These are phyloP conservation scores for Ceratocystis alfenasii DNA, from an alignment of 2,329 filamentous ascomycete genomes.

Conservation along the genomic window DNA sequence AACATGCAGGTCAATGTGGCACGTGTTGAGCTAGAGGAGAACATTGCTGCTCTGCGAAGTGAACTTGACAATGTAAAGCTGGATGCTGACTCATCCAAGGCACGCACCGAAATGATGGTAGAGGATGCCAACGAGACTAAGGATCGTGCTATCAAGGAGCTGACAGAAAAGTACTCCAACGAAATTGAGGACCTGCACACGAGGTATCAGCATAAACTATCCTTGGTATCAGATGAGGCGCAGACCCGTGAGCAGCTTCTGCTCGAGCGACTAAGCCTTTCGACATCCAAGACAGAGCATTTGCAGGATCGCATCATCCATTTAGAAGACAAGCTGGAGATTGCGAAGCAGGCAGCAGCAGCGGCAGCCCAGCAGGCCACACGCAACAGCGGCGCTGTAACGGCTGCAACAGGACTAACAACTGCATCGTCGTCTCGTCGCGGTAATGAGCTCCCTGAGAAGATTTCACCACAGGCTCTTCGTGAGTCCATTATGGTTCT, in stretches of 20 bases:
- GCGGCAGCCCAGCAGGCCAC: slow-evolving; percentile 70
- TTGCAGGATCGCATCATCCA: slow-evolving; percentile 74
- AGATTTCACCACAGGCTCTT: slow-evolving; percentile 85
- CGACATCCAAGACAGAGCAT: slow-evolving; percentile 72
- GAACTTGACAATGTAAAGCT: slow-evolving; percentile 68
- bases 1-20: slow-evolving; percentile 78
- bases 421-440: background rate
- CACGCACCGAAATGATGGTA: slow-evolving; percentile 69
- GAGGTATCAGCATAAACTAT: slow-evolving; percentile 62
- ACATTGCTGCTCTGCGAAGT: slow-evolving; percentile 57
- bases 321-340: slow-evolving; percentile 80
- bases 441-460: slow-evolving; percentile 52
- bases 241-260: slow-evolving; percentile 69
- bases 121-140: slow-evolving; percentile 67
- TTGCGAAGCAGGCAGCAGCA: slow-evolving; percentile 74
- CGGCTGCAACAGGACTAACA: slow-evolving; percentile 21
- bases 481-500: slow-evolving; percentile 92
- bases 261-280: slow-evolving; percentile 67
- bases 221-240: slow-evolving; percentile 66
- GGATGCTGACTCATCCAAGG: slow-evolving; percentile 69
- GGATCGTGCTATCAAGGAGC: slow-evolving; percentile 41
- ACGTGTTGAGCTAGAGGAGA: slow-evolving; percentile 68
- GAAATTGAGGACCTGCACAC: slow-evolving; percentile 62
- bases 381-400: slow-evolving; percentile 34
- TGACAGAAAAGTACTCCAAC: slow-evolving; percentile 50